Percentiles rank a stretch among this genome's conserved stretches.
Evolutionary conservation across 1,284 basidiomycete genomes (phyloP).

Genomic region (Retiboletus fuscus): DNA sequence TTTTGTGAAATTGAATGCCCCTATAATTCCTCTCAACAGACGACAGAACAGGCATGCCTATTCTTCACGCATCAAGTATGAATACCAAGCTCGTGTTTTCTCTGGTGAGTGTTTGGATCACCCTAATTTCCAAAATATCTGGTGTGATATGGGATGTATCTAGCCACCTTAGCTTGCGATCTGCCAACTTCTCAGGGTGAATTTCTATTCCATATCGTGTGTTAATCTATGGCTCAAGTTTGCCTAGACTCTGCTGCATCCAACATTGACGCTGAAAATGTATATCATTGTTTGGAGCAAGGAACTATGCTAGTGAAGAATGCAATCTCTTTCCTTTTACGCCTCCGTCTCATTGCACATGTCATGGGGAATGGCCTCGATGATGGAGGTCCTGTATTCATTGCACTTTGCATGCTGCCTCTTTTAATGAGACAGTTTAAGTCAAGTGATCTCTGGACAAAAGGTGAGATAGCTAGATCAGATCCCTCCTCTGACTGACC

Average conservation of each 20-base stretch:
- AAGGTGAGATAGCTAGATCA: conserved; percentile 25
- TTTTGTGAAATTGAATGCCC: not conserved
- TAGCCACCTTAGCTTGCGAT: conserved; percentile 37
- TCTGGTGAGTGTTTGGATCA: conserved; percentile 23
- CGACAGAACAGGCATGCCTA: conserved; percentile 12
- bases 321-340: conserved; percentile 39
- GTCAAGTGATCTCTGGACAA: conserved; percentile 36
- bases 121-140: too few species aligned
- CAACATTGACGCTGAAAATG: not conserved
- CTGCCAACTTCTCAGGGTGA: conserved; percentile 41
- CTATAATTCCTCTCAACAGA: conserved; percentile 16
- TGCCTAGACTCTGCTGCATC: conserved; percentile 17
- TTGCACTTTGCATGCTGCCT: conserved; percentile 38
- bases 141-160: not conserved
- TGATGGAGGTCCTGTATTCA: conserved; percentile 38
- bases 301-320: conserved; percentile 21
- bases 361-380: conserved; percentile 31
- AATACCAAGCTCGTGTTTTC: conserved; percentile 39
- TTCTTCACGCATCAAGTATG: conserved; percentile 38
- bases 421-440: conserved; percentile 9
- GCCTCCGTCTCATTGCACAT: conserved; percentile 37
- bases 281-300: conserved; percentile 28
- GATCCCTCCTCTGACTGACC: not conserved
- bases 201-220: not conserved
- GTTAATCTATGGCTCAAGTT: not conserved